Percentiles rank a stretch among this genome's conserved stretches.
Evolutionary conservation across 176 grass and related monocot genomes (phyloP).

Genomic region (Calamus simplicifolius): DNA sequence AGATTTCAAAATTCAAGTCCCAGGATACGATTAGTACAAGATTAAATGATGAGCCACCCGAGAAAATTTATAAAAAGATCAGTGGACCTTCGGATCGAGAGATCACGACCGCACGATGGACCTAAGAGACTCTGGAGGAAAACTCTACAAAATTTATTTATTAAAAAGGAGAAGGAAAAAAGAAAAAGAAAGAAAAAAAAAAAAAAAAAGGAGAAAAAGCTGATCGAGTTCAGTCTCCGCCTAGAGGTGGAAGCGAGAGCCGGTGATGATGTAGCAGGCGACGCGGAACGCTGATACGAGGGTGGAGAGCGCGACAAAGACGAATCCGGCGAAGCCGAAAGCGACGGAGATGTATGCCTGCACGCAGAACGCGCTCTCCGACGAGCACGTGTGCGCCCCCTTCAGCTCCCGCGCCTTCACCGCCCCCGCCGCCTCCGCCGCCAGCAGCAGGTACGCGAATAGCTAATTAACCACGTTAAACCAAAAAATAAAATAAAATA

Average conservation of each 20-base stretch:
- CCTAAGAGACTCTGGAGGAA: no score
- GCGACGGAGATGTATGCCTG: constrained; percentile 45
- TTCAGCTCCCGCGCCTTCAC: constrained; percentile 23
- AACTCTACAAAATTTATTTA: no score
- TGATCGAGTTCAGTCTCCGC: no score
- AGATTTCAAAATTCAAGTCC: no score
- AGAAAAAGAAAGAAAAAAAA: no score
- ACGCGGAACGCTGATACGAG: constrained; percentile 58
- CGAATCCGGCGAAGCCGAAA: constrained; percentile 58
- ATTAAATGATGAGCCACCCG: no score
- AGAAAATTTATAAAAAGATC: no score
- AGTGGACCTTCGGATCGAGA: no score
- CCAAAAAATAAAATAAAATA: not conserved
- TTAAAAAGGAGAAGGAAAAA: no score
- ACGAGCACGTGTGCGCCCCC: constrained; percentile 5
- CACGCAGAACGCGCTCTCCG: constrained; percentile 29
- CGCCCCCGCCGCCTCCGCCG: constrained; percentile 31
- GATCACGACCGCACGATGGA: no score
- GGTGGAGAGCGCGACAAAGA: constrained; percentile 43
- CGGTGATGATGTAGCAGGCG: constrained; percentile 47
- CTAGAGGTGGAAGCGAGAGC: constrained; percentile 31
- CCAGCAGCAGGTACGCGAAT: constrained; percentile 61
- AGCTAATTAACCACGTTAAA: constrained; percentile 21
- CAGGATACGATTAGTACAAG: no score
- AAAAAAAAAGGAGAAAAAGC: no score